Evolutionary conservation across 2,329 filamentous ascomycete species (phyloP).

Genomic region (Nemania sp.): DNA sequence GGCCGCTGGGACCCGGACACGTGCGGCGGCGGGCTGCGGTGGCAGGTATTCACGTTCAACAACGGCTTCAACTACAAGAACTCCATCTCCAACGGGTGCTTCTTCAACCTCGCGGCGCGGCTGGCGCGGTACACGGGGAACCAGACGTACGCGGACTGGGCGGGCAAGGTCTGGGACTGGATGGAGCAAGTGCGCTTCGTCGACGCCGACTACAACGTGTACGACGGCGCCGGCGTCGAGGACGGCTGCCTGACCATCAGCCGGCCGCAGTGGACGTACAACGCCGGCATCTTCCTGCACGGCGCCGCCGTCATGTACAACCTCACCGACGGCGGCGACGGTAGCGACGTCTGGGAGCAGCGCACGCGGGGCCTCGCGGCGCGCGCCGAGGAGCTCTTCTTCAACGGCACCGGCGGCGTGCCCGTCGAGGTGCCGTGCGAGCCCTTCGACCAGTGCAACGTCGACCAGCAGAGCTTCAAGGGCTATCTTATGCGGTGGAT

Average conservation of each 20-base stretch:
- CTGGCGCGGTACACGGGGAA: conserved; percentile 80
- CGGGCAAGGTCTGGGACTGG: conserved; percentile 72
- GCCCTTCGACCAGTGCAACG: conserved; percentile 62
- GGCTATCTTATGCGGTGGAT: conserved; percentile 74
- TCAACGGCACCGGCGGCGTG: conserved; percentile 51
- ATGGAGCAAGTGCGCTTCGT: conserved; percentile 61
- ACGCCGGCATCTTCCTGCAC: conserved; percentile 68
- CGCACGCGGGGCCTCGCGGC: conserved; percentile 63
- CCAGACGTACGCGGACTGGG: conserved; percentile 77
- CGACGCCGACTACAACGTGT: conserved; percentile 57
- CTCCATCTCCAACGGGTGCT: conserved; percentile 69
- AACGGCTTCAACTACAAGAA: conserved; percentile 72
- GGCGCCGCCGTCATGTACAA: conserved; percentile 67
- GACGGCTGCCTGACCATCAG: conserved; percentile 57
- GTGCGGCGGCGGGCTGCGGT: conserved; percentile 77
- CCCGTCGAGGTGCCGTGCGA: conserved; percentile 73
- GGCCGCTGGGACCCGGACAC: conserved; percentile 67
- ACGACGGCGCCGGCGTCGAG: conserved; percentile 56
- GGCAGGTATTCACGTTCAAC: conserved; percentile 85
- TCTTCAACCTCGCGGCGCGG: conserved; percentile 71
- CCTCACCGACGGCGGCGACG: conserved; percentile 55
- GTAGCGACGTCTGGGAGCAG: conserved; percentile 56
- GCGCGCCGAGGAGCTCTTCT: conserved; percentile 58
- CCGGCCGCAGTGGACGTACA: conserved; percentile 70
- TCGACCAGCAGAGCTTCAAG: conserved; percentile 76